phyloP scores from a whole-genome alignment of 768 basidiomycete species.

The Boletus reticuloceps region DNA sequence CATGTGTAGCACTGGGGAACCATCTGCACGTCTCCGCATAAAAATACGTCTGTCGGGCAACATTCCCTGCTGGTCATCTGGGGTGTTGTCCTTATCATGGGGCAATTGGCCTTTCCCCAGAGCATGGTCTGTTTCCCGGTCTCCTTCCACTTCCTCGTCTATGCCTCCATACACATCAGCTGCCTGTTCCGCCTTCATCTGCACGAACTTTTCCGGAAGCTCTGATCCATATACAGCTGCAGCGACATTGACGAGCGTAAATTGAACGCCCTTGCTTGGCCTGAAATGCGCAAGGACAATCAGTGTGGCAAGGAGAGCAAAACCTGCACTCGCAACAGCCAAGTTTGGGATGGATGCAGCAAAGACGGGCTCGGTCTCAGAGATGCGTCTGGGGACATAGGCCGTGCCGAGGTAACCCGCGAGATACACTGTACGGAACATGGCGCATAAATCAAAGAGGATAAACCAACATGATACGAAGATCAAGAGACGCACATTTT shows the following conservation, averaged over 20 bases:
- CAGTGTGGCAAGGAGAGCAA: constrained; percentile 19
- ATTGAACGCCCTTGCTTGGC: constrained; percentile 16
- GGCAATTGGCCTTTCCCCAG: not conserved
- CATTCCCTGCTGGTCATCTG: not conserved
- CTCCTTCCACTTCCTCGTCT: not conserved
- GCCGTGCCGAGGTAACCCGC: constrained; percentile 24
- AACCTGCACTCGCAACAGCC: constrained; percentile 19
- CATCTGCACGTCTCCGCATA: constrained; percentile 16
- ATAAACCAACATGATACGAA: not conserved
- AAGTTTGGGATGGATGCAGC: constrained; percentile 27
- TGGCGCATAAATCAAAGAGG: not conserved
- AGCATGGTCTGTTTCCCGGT: not conserved
- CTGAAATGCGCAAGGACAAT: constrained; percentile 24
- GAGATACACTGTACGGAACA: constrained; percentile 11
- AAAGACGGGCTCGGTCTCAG: constrained; percentile 21
- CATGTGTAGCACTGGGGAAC: constrained; percentile 18
- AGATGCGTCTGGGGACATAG: constrained; percentile 27
- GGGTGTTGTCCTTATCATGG: not conserved
- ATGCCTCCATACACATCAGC: not conserved
- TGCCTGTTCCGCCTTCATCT: not conserved
- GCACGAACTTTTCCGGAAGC: constrained; percentile 21
- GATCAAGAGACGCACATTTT: not conserved
- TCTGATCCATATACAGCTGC: constrained; percentile 25
- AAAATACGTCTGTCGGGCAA: constrained; percentile 7
- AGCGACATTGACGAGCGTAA: constrained; percentile 24